Evolutionary conservation across 352 stramenopile genomes (phyloP), one percentile per base, ranked within the genome.

Genomic region (Globisporangium emineosum): DNA sequence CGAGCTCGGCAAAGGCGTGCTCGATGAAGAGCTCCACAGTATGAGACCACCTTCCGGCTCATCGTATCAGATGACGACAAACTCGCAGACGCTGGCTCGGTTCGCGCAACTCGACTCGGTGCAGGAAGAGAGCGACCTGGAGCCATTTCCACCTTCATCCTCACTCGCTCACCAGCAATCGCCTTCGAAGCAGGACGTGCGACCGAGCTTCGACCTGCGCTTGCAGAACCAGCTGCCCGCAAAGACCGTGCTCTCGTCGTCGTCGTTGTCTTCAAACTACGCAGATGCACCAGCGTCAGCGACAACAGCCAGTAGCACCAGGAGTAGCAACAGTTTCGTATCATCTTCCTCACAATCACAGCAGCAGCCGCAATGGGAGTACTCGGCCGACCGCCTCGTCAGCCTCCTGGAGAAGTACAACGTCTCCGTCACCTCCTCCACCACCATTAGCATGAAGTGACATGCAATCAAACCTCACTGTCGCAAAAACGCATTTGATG

Each of bases 351-450:
- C 33, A 43, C 15, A 12, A 43, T 43, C 37, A 43, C 5, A 5
- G n/a, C 70, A 62, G 55, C 55, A 6, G 40, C 49, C 63, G 49
- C 19, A 29, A n/a, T 78, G 73, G 62, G 75, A 88, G 23, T 90
- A 88, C 67, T 85, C 81, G 42, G 73, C 71, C 47, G 81, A 87
- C 58, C 73, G 81, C 23, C 75, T 90, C 37, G 70, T 75, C 27
- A 81, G 73, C 55, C 63, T 90, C 23, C 56, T 90, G 54, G 68
- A 85, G 49, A 90, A 90, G 57, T 90, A 90, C 77, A 88, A 86
- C 29, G 71, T 90, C 9, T 83, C 77, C 1, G 77, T 85, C 19
- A 72, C 66, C 42, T 47, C 55, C 21, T 27, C 40, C 13, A 49
- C 43, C 51, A 33, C 32, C 32, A 35, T 2, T 35, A 43, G 19